These are phyloP conservation scores for Fusarium equiseti DNA, from an alignment of 2,329 filamentous ascomycete species.

Conservation along the genomic window DNA sequence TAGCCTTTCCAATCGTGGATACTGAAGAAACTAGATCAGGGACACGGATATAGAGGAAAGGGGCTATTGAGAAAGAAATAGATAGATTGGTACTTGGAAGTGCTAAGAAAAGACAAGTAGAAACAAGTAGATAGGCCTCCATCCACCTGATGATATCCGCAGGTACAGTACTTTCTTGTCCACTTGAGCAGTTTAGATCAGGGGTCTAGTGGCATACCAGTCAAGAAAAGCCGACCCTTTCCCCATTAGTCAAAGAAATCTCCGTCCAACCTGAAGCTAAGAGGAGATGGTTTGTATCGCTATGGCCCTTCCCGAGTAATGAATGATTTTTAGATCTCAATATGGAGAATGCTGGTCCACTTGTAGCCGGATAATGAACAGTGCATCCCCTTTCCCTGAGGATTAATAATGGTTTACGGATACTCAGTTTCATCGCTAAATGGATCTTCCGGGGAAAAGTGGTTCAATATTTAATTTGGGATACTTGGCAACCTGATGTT, in stretches of 20 bases:
- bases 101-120: not conserved
- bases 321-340: not conserved
- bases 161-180: not conserved
- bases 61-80: not conserved
- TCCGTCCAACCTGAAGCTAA: not conserved
- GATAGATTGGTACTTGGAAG: not conserved
- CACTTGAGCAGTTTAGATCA: not conserved
- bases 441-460: not conserved
- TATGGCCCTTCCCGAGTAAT: not conserved
- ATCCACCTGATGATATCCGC: not conserved
- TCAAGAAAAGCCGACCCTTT: not conserved
- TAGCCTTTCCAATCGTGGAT: not conserved
- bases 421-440: not conserved
- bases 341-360: not conserved
- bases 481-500: not conserved
- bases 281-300: not conserved
- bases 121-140: not conserved
- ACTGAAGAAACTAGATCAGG: not conserved
- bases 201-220: not conserved
- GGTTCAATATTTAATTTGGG: not conserved
- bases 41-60: not conserved
- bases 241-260: not conserved
- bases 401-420: not conserved
- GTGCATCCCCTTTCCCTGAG: not conserved
- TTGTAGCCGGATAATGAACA: slow-evolving; percentile 15